A percentile compares a stretch with the other conserved stretches of the same genome.
Evolutionary conservation across 2,329 filamentous ascomycete genomes (phyloP).

Genomic region (Geosmithia flava): DNA sequence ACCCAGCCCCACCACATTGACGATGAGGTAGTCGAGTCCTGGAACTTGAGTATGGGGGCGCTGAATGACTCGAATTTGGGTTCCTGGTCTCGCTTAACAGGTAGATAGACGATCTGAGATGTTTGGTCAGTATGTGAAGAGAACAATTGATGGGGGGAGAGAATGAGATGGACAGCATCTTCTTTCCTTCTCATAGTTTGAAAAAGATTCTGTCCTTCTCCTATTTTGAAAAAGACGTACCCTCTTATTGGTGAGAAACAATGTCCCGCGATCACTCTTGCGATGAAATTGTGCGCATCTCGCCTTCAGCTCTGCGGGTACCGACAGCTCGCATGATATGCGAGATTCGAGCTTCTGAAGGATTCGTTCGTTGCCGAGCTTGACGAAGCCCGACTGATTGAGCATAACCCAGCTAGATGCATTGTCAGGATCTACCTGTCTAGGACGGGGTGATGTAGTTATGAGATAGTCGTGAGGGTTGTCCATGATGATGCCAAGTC

Average conservation of each 20-base stretch:
- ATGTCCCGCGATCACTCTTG: constrained; percentile 61
- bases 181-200: too few relatives aligned
- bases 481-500: constrained; percentile 21
- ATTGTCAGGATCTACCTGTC: constrained; percentile 38
- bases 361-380: constrained; percentile 71
- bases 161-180: too few relatives aligned
- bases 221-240: too few relatives aligned
- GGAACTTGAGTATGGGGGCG: constrained; percentile 73
- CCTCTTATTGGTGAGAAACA: constrained; percentile 76
- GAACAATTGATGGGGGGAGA: neutral
- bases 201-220: too few relatives aligned
- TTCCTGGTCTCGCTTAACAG: constrained; percentile 51
- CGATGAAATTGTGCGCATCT: constrained; percentile 52
- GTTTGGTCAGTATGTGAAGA: constrained; percentile 4
- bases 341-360: constrained; percentile 71
- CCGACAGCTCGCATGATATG: constrained; percentile 63
- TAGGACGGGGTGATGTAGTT: constrained; percentile 18
- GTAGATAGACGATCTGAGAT: constrained; percentile 72
- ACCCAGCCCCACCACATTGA: constrained; percentile 91
- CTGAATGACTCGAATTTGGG: constrained; percentile 71
- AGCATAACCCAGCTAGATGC: constrained; percentile 80
- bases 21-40: constrained; percentile 67
- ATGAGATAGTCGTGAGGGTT: constrained; percentile 28
- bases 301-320: constrained; percentile 49
- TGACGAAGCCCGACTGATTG: constrained; percentile 65